Percentiles rank a stretch among this genome's conserved stretches.
Conservation (phyloP, 345 rosid genomes). For the Anacardium occidentale region DNA sequence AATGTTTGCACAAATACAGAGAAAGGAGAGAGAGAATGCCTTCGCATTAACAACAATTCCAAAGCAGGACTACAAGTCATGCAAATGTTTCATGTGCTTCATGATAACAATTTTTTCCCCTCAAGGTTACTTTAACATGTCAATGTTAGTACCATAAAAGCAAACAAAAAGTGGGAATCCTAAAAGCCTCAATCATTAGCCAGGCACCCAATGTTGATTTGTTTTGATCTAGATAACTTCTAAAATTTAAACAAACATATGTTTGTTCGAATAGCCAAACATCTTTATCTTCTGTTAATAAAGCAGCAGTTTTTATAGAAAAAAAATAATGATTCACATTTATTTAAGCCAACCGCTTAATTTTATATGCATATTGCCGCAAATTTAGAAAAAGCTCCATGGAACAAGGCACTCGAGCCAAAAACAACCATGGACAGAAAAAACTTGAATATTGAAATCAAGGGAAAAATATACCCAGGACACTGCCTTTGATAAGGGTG, state of each 20-base stretch:
- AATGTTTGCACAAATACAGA: background rate
- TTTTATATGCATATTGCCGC: background rate
- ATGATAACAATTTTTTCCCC: background rate
- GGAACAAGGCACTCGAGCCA: background rate
- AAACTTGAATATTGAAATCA: background rate
- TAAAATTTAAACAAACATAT: background rate
- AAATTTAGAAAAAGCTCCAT: background rate
- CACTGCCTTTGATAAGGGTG: conserved; percentile 79
- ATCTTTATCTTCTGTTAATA: background rate
- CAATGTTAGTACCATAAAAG: background rate
- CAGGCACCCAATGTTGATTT: background rate
- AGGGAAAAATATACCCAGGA: conserved; percentile 59
- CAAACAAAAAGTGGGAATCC: background rate
- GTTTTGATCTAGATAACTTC: background rate
- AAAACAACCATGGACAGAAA: background rate
- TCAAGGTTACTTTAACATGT: background rate
- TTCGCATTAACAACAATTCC: background rate
- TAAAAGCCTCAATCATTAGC: background rate
- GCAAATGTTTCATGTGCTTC: background rate
- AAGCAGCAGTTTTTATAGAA: background rate
- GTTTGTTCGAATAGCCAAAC: background rate
- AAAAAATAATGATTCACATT: background rate
- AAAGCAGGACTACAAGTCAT: background rate
- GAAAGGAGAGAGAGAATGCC: background rate
- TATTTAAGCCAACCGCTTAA: background rate